phyloP scores from a whole-genome alignment of 129 eudicot species.

The Artemisia tridentata region DNA sequence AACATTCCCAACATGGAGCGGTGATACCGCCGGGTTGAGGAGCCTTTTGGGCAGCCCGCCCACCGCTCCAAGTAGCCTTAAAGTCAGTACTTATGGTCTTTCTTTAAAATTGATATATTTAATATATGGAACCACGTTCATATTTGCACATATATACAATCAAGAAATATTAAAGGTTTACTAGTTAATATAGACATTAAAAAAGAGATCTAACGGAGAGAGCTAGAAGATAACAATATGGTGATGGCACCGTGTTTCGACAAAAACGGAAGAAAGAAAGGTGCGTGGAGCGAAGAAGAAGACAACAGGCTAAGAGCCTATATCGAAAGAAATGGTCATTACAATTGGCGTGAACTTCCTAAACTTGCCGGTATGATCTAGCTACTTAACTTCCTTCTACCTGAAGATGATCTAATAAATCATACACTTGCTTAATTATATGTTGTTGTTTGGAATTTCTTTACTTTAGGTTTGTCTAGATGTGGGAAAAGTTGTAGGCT shows the following conservation, averaged over 20 bases:
- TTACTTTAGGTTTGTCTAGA: conserved; percentile 32
- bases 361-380: conserved; percentile 29
- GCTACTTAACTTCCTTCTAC: not conserved
- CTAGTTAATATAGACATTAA: not conserved
- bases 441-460: not conserved
- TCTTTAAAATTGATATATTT: not conserved
- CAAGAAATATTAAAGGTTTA: too few species aligned
- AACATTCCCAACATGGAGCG: too few species aligned
- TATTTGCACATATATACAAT: not conserved
- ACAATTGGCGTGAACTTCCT: conserved; percentile 38
- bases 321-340: conserved; percentile 25
- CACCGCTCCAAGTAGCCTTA: too few species aligned
- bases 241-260: conserved; percentile 37
- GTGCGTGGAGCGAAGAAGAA: conserved; percentile 43
- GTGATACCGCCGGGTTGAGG: too few species aligned
- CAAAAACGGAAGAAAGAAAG: conserved; percentile 32
- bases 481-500: conserved; percentile 59
- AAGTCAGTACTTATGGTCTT: not conserved
- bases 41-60: too few species aligned
- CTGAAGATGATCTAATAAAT: not conserved
- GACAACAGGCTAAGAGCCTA: conserved; percentile 31
- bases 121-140: not conserved
- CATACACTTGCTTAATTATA: not conserved
- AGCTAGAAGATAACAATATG: conserved; percentile 25
- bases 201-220: not conserved